phyloP scores from a whole-genome alignment of 2,329 filamentous ascomycete genomes.

The Fusarium sp. region DNA sequence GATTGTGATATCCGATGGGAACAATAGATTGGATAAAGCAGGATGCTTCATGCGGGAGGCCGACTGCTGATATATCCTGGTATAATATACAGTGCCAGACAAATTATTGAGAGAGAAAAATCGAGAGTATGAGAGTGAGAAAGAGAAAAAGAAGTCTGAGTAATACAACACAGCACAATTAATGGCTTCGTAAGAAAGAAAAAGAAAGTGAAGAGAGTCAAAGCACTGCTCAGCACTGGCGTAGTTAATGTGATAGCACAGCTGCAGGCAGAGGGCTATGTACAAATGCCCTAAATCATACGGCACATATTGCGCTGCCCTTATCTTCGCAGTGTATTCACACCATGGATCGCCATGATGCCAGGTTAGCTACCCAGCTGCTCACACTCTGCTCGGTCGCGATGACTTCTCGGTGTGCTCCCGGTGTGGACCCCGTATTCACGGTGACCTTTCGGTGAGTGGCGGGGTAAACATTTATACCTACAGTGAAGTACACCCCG shows the following conservation, averaged over 20 bases:
- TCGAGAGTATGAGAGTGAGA: background rate
- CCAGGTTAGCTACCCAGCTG: background rate
- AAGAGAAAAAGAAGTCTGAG: background rate
- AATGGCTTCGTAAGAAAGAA: background rate
- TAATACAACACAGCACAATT: background rate
- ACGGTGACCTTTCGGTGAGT: slow-evolving; percentile 30
- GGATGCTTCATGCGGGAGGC: slow-evolving; percentile 29
- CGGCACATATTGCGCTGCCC: too few relatives aligned
- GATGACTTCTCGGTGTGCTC: slow-evolving; percentile 5
- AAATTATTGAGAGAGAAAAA: background rate
- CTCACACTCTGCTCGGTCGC: background rate
- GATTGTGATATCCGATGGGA: background rate
- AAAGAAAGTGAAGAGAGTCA: background rate
- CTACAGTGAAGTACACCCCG: slow-evolving; percentile 1
- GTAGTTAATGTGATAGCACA: background rate
- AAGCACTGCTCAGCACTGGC: background rate
- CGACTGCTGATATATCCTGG: background rate
- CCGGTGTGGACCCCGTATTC: background rate
- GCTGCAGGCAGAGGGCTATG: background rate
- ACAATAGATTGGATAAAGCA: background rate
- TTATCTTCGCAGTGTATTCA: background rate
- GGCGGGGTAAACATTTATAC: slow-evolving; percentile 47
- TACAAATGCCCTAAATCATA: background rate
- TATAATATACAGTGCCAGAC: background rate
- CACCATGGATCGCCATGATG: too few relatives aligned